phyloP scores from a whole-genome alignment of 202 grass and related monocot species.

The Carex sylvatica region DNA sequence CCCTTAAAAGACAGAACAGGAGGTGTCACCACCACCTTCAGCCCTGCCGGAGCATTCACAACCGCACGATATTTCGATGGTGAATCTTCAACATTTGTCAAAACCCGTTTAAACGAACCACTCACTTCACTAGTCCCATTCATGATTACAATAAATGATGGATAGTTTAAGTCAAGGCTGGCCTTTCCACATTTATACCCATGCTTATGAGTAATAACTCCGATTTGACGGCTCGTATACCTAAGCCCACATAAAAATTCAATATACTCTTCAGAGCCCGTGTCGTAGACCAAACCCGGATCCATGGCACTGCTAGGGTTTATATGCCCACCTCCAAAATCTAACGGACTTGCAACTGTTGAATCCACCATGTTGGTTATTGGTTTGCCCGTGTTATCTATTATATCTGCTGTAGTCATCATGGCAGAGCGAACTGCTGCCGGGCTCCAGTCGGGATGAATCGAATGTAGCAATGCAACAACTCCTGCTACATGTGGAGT shows the following conservation, averaged over 20 bases:
- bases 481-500: conserved; percentile 64
- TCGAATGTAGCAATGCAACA: conserved; percentile 42
- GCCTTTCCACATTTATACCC: conserved; percentile 31
- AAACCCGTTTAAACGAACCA: conserved; percentile 47
- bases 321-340: conserved; percentile 57
- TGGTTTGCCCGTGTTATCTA: conserved; percentile 31
- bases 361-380: conserved; percentile 27
- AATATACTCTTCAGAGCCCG: conserved; percentile 43
- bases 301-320: conserved; percentile 51
- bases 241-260: conserved; percentile 46
- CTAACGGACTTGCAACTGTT: conserved; percentile 41
- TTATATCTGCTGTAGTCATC: conserved; percentile 71
- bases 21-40: conserved; percentile 57
- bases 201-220: conserved; percentile 33
- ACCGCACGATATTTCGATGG: conserved; percentile 36
- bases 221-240: conserved; percentile 43
- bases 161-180: conserved; percentile 65
- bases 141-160: conserved; percentile 64
- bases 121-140: conserved; percentile 36
- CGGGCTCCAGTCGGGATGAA: conserved; percentile 56
- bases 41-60: conserved; percentile 35
- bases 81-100: conserved; percentile 41
- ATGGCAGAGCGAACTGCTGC: conserved; percentile 53
- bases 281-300: conserved; percentile 66
- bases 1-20: conserved; percentile 34